Conservation (phyloP, 2,329 filamentous ascomycete species). For the Stachybotrys chartarum region DNA sequence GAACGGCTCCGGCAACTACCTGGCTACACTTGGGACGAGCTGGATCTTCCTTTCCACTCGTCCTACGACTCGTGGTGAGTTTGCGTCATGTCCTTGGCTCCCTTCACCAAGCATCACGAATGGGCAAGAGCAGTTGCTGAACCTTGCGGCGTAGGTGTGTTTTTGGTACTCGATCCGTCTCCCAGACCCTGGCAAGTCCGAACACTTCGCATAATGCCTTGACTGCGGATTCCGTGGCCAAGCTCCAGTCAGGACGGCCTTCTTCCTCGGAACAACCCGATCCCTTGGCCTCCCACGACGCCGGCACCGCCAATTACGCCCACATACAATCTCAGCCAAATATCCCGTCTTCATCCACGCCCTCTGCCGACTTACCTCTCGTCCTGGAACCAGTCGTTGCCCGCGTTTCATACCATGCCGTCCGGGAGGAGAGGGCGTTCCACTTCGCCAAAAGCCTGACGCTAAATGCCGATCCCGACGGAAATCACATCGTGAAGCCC, state of each 20-base stretch:
- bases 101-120: not conserved
- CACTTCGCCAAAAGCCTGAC: conserved; percentile 72
- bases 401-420: conserved; percentile 71
- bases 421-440: conserved; percentile 81
- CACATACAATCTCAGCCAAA: conserved; percentile 18
- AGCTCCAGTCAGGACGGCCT: conserved; percentile 33
- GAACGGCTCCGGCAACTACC: conserved; percentile 66
- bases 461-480: conserved; percentile 62
- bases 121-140: conserved; percentile 7
- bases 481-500: conserved; percentile 70
- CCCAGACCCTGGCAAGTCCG: conserved; percentile 39
- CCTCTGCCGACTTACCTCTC: conserved; percentile 40
- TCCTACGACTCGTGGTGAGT: conserved; percentile 83
- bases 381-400: conserved; percentile 66
- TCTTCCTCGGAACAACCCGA: conserved; percentile 31
- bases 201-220: conserved; percentile 36
- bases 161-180: conserved; percentile 54
- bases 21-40: conserved; percentile 72
- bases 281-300: conserved; percentile 32
- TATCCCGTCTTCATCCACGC: conserved; percentile 22
- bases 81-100: not conserved
- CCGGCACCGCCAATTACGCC: conserved; percentile 19
- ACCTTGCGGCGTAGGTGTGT: conserved; percentile 46
- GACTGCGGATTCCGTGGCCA: conserved; percentile 35
- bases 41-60: conserved; percentile 47